Evolutionary conservation across 2,329 filamentous ascomycete genomes (phyloP).

Genomic region (Sclerotinia sclerotiorum): DNA sequence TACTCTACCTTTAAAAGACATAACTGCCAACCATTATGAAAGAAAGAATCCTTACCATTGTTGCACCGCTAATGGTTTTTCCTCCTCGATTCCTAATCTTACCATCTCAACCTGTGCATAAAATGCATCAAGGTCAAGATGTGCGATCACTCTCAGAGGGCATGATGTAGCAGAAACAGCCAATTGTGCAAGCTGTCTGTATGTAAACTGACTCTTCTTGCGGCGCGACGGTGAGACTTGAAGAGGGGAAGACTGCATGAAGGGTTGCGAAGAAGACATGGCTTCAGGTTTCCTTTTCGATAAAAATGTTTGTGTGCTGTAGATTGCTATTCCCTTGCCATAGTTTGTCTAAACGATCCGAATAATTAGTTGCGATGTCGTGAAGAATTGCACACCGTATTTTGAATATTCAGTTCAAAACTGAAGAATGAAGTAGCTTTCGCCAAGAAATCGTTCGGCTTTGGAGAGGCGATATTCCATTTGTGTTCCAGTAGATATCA

Average conservation of each 20-base stretch:
- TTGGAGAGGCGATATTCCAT: not conserved
- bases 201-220: slow-evolving; percentile 72
- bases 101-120: slow-evolving; percentile 97
- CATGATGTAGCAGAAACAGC: slow-evolving; percentile 67
- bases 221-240: slow-evolving; percentile 24
- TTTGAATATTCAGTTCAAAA: not conserved
- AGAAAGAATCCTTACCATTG: slow-evolving; percentile 63
- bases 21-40: not conserved
- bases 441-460: not conserved
- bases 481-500: not conserved
- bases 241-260: slow-evolving; percentile 48
- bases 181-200: slow-evolving; percentile 76
- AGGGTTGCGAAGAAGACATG: slow-evolving; percentile 51
- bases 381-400: not conserved
- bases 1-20: not conserved
- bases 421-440: not conserved
- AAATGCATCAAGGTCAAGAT: slow-evolving; percentile 95
- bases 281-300: not conserved
- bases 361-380: not conserved
- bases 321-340: not conserved
- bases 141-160: slow-evolving; percentile 82
- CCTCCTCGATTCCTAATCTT: slow-evolving; percentile 69
- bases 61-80: slow-evolving; percentile 85
- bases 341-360: not conserved
- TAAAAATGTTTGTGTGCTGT: not conserved